Evolutionary conservation across 225 moss, liverwort and hornwort genomes (phyloP), one percentile per base, ranked within the genome.

Genomic region (Takakia lepidozioides): DNA sequence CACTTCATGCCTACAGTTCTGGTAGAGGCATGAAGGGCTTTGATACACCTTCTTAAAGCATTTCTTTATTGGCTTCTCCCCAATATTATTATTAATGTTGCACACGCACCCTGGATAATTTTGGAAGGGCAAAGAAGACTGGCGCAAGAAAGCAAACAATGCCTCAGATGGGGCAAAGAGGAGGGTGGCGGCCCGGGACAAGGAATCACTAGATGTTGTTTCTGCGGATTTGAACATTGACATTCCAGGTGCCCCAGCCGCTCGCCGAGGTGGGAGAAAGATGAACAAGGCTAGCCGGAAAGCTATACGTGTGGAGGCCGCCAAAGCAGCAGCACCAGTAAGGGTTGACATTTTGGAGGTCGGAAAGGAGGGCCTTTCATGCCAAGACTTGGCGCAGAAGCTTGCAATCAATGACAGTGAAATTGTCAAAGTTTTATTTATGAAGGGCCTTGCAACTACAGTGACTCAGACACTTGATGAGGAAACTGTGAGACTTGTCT

Each of bases 381-480:
- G 90, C 46, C 83, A 77, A 54, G 95, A 98, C 61, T 70, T 98
- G 61, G 95, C 95, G 43, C 78, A 68, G 36, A 82, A 80, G 36
- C 60, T 98, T 28, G 95, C 95, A 20, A 75, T 98, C n/a, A 98
- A 98, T 23, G 95, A 98, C 13, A 81, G 95, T 38, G 95, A 98
- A 49, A 84, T 98, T 53, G 95, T 98, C 24, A 98, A 87, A 63
- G 66, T 87, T 50, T 66, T 95, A 9, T 95, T 95, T 18, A 75
- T 90, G 86, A 95, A 90, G 56, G 95, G 95, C 5, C 90, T 95
- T 61, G 84, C 82, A 29, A 87, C 87, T 0, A 84, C 84, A 48
- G 95, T 95, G 10, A 95, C 86, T 49, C 95, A 95, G 59, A 90
- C 86, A 21, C 72, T 95, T 34, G 95, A 95, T 55, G 95, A 95